Conservation (phyloP, 192 early-diverging fungal species). For the Endogone sp. region DNA sequence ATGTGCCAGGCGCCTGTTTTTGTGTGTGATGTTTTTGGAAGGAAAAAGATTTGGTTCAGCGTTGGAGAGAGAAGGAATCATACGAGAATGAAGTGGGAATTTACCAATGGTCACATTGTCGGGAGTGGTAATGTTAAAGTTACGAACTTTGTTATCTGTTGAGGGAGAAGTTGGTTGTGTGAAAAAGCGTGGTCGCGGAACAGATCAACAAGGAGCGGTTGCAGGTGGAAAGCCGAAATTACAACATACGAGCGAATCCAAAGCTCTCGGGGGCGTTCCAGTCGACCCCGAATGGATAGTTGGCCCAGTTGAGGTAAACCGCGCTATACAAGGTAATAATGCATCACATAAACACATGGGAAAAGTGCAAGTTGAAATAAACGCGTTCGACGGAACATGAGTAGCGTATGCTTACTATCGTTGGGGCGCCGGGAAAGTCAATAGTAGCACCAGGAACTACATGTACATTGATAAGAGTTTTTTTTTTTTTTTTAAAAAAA, state of each 20-base stretch:
- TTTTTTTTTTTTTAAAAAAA: too few species aligned
- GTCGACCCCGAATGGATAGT: slow-evolving; percentile 17
- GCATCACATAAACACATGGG: too few species aligned
- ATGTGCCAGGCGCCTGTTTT: slow-evolving; percentile 33
- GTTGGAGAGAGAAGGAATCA: too few species aligned
- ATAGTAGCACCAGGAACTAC: neutral
- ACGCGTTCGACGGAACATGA: too few species aligned
- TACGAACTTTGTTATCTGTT: slow-evolving; percentile 30
- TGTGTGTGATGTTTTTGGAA: too few species aligned
- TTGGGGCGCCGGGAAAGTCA: neutral
- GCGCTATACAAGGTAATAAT: slow-evolving; percentile 2
- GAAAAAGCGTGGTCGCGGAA: too few species aligned
- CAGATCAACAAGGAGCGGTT: too few species aligned
- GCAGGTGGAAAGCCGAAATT: too few species aligned
- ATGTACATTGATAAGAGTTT: too few species aligned
- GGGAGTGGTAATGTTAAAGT: slow-evolving; percentile 18
- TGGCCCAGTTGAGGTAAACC: slow-evolving; percentile 28
- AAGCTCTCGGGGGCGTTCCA: slow-evolving; percentile 26
- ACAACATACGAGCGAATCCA: slow-evolving; percentile 30
- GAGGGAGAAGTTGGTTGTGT: too few species aligned
- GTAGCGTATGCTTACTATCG: neutral
- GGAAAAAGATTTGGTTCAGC: neutral
- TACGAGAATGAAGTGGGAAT: neutral
- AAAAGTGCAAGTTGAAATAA: too few species aligned
- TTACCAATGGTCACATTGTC: slow-evolving; percentile 30